phyloP scores from a whole-genome alignment of 192 early-diverging fungal species.

The Phlyctochytrium arcticum region DNA sequence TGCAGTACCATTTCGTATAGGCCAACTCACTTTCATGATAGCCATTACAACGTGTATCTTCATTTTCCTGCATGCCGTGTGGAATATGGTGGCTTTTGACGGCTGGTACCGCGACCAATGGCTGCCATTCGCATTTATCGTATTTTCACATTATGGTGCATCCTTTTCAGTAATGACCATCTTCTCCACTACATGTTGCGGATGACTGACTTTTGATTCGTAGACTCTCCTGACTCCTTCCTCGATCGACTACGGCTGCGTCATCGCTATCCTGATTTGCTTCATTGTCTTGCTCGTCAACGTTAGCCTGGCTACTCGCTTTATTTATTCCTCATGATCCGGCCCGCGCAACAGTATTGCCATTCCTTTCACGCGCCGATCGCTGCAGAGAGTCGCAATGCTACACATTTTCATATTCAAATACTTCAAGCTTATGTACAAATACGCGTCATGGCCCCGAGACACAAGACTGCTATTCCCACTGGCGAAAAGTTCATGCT shows the following conservation, averaged over 20 bases:
- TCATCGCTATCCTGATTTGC: constrained; percentile 34
- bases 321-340: too few relatives aligned
- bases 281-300: constrained; percentile 17
- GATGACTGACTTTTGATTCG: background rate
- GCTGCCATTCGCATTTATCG: constrained; percentile 46
- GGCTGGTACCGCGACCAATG: constrained; percentile 49
- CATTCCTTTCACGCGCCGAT: too few relatives aligned
- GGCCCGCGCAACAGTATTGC: too few relatives aligned
- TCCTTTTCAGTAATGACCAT: constrained; percentile 53
- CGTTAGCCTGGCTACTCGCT: background rate
- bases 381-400: too few relatives aligned
- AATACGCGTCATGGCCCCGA: too few relatives aligned
- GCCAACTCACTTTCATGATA: constrained; percentile 15
- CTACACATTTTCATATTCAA: too few relatives aligned
- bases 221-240: constrained; percentile 49
- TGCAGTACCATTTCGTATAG: background rate
- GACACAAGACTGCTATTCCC: too few relatives aligned
- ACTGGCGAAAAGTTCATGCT: background rate
- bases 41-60: constrained; percentile 68
- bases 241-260: constrained; percentile 36
- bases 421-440: too few relatives aligned
- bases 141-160: constrained; percentile 63
- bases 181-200: background rate
- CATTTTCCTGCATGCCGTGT: constrained; percentile 64
- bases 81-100: constrained; percentile 75